Conservation (phyloP, 140 eudicot genomes). For the Oenanthe javanica region DNA sequence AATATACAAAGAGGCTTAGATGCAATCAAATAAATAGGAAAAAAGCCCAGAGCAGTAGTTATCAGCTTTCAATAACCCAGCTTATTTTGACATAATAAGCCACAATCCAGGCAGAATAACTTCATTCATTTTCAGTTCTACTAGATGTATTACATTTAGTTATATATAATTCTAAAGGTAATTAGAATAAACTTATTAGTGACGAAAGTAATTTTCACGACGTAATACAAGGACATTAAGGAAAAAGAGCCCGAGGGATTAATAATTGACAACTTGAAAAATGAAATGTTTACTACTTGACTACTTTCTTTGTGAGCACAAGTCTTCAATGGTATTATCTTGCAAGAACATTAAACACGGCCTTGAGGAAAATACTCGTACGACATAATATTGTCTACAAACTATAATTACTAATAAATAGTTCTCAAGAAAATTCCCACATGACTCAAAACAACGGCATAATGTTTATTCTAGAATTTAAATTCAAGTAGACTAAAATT, state of each 20-base stretch:
- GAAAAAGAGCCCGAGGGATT: not conserved
- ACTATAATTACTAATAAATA: not conserved
- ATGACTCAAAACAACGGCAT: not conserved
- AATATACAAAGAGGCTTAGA: not conserved
- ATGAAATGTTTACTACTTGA: not conserved
- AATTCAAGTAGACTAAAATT: not conserved
- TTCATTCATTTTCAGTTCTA: not conserved
- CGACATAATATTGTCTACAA: not conserved
- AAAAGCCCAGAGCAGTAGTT: not conserved
- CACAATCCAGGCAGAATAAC: not conserved
- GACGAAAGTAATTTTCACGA: not conserved
- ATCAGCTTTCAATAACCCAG: not conserved
- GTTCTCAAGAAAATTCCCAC: not conserved
- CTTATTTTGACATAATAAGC: not conserved
- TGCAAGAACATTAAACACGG: not conserved
- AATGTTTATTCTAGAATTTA: not conserved
- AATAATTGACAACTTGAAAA: not conserved
- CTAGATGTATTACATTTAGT: not conserved
- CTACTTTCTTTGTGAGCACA: not conserved
- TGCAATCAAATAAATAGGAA: not conserved
- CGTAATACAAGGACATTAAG: not conserved
- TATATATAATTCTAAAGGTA: not conserved
- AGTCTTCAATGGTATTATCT: not conserved
- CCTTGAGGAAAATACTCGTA: not conserved
- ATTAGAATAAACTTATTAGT: not conserved